A percentile compares a stretch with the other conserved stretches of the same genome.
Evolutionary conservation across 1,284 basidiomycete genomes (phyloP).

Genomic region (Sanguinoderma infundibulare): DNA sequence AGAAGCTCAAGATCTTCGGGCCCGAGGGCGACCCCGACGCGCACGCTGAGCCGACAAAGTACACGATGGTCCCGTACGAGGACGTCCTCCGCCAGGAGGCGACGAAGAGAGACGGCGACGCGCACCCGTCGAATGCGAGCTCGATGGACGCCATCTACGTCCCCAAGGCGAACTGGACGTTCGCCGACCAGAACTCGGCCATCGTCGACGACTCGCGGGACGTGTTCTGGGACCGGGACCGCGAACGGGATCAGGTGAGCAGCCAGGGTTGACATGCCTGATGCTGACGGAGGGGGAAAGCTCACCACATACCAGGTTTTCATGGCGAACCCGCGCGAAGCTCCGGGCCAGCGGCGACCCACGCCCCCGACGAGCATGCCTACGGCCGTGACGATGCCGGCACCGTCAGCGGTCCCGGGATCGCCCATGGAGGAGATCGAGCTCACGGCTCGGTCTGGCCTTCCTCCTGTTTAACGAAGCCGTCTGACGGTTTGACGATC

Average conservation of each 20-base stretch:
- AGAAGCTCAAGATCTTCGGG: constrained; percentile 77
- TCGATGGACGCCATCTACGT: constrained; percentile 24
- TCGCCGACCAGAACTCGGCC: constrained; percentile 55
- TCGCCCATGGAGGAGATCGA: constrained; percentile 32
- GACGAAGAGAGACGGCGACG: constrained; percentile 23
- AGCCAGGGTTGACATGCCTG: background rate
- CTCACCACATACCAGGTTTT: constrained; percentile 13
- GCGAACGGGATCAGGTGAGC: constrained; percentile 51
- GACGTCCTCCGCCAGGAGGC: constrained; percentile 50
- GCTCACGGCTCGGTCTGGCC: constrained; percentile 24
- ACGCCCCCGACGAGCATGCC: constrained; percentile 8
- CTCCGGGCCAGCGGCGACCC: background rate
- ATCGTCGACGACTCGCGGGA: constrained; percentile 54
- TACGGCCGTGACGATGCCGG: constrained; percentile 24
- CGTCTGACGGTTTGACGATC: background rate
- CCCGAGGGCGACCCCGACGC: constrained; percentile 71
- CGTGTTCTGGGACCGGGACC: constrained; percentile 57
- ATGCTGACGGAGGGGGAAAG: background rate
- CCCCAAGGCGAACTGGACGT: constrained; percentile 47
- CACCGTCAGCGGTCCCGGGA: constrained; percentile 8
- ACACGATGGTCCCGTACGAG: constrained; percentile 78
- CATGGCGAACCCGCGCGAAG: constrained; percentile 26
- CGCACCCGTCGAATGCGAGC: constrained; percentile 6
- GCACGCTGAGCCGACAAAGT: constrained; percentile 55
- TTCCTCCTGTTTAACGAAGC: background rate